Percentiles rank a stretch among this genome's conserved stretches.
Conservation (phyloP, 2,329 filamentous ascomycete species). For the Colletotrichum musicola region DNA sequence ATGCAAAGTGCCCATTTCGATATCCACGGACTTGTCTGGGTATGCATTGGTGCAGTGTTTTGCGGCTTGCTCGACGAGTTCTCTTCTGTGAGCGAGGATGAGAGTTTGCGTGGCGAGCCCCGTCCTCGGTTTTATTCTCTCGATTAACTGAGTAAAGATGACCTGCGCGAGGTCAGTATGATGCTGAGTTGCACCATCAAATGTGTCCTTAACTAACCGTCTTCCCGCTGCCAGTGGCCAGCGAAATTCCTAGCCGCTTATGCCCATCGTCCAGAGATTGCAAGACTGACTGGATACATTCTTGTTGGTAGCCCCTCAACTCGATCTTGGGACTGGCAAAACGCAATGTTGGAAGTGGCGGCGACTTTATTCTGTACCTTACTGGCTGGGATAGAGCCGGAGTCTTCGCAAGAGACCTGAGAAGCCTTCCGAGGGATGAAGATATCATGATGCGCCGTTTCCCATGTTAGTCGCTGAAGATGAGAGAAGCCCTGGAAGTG, state of each 20-base stretch:
- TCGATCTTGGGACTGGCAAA: slow-evolving; percentile 56
- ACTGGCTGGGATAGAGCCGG: too few species aligned
- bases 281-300: slow-evolving; percentile 88
- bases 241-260: slow-evolving; percentile 83
- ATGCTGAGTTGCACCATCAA: too few species aligned
- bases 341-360: background rate
- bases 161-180: slow-evolving; percentile 64
- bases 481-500: background rate
- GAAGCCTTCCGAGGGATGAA: background rate
- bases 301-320: slow-evolving; percentile 88
- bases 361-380: background rate
- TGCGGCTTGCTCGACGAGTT: slow-evolving; percentile 94
- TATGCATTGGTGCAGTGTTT: slow-evolving; percentile 86
- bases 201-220: slow-evolving; percentile 65
- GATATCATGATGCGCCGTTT: slow-evolving; percentile 15
- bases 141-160: slow-evolving; percentile 95
- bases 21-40: slow-evolving; percentile 82
- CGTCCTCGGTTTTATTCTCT: slow-evolving; percentile 72
- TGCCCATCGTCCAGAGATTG: slow-evolving; percentile 76
- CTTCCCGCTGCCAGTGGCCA: slow-evolving; percentile 91
- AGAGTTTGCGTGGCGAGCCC: slow-evolving; percentile 79
- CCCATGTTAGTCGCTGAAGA: background rate
- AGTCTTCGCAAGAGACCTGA: background rate
- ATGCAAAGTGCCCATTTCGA: slow-evolving; percentile 88
- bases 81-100: slow-evolving; percentile 91